Evolutionary conservation across 345 rosid genomes (phyloP).

Genomic region (Dimocarpus longan): DNA sequence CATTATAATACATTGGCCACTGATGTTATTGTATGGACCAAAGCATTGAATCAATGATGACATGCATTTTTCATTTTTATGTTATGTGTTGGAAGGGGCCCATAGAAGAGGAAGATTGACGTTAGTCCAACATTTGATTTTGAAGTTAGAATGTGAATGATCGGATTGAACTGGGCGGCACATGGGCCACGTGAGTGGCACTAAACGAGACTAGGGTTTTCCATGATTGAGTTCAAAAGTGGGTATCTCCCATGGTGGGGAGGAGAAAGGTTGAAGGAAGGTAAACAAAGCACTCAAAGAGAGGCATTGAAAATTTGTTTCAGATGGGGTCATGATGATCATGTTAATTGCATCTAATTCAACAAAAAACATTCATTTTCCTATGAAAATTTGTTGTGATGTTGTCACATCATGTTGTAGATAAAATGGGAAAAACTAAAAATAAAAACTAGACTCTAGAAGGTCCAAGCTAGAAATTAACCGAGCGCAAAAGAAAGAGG

Average conservation of each 20-base stretch:
- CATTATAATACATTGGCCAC: not conserved
- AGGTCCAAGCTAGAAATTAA: too few species aligned
- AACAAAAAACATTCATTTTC: not conserved
- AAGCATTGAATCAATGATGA: not conserved
- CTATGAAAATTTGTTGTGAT: not conserved
- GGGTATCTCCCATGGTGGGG: not conserved
- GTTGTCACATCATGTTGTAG: not conserved
- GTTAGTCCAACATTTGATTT: not conserved
- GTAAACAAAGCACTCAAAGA: not conserved
- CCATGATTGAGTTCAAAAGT: not conserved
- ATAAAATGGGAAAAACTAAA: too few species aligned
- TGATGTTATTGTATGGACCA: not conserved
- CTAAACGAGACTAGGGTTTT: not conserved
- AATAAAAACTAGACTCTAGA: too few species aligned
- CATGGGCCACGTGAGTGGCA: conserved; percentile 6
- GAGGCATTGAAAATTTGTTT: not conserved
- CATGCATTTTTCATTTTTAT: not conserved
- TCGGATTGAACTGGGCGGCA: not conserved
- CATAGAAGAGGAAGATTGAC: too few species aligned
- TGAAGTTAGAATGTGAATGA: not conserved
- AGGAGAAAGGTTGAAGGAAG: not conserved
- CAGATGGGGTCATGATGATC: conserved; percentile 4
- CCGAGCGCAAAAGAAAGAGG: too few species aligned
- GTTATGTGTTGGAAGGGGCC: not conserved
- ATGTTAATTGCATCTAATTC: not conserved